Conservation (phyloP, 2,329 filamentous ascomycete species). For the Sclerotinia spermophila region DNA sequence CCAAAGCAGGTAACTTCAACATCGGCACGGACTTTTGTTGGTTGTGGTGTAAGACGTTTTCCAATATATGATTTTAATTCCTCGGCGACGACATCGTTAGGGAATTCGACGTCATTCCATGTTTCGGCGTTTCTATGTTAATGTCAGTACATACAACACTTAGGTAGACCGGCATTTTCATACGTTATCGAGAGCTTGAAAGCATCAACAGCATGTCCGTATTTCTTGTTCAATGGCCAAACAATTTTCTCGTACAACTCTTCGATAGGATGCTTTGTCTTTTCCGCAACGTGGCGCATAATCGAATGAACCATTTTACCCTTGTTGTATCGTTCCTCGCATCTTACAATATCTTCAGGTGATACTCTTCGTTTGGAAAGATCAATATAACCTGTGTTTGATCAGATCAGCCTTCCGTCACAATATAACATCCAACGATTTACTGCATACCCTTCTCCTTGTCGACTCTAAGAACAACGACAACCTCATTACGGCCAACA, state of each 20-base stretch:
- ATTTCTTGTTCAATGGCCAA: conserved; percentile 98
- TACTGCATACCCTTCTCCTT: conserved; percentile 81
- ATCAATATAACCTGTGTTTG: conserved; percentile 79
- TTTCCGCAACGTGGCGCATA: conserved; percentile 97
- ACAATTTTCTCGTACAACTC: conserved; percentile 88
- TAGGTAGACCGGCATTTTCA: conserved; percentile 34
- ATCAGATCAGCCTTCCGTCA: background rate
- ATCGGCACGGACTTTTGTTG: conserved; percentile 98
- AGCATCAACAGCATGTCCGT: conserved; percentile 91
- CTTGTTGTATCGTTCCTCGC: conserved; percentile 99
- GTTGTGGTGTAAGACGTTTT: conserved; percentile 94
- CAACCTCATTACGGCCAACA: conserved; percentile 96
- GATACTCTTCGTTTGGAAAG: conserved; percentile 97
- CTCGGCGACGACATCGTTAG: conserved; percentile 77
- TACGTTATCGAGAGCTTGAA: conserved; percentile 99
- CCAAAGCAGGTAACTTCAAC: conserved; percentile 94
- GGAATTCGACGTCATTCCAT: conserved; percentile 90
- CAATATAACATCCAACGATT: background rate
- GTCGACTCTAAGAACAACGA: conserved; percentile 96
- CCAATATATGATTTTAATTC: conserved; percentile 94
- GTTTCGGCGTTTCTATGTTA: conserved; percentile 80
- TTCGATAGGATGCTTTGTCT: conserved; percentile 92
- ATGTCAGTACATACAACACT: conserved; percentile 21
- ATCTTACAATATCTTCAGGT: conserved; percentile 95
- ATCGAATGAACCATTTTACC: conserved; percentile 99